These are phyloP conservation scores for Strobilomyces dryophilus DNA, from an alignment of 768 basidiomycete species.

Conservation along the genomic window DNA sequence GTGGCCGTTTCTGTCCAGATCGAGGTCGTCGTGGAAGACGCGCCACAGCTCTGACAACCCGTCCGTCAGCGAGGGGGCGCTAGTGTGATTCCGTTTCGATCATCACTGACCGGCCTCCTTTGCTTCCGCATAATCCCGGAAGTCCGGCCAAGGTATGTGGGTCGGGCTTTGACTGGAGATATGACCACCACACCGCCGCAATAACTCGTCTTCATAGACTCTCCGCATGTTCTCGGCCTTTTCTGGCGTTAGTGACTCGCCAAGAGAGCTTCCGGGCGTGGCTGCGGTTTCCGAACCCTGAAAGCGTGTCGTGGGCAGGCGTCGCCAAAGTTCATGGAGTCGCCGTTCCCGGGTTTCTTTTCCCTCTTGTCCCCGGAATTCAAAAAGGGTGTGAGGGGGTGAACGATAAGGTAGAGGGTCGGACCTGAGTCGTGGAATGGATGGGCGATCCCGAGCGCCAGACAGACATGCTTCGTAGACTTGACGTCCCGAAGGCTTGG, in stretches of 20 bases:
- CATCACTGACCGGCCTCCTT: slow-evolving; percentile 72
- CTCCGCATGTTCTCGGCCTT: slow-evolving; percentile 59
- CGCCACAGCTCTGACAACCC: slow-evolving; percentile 72
- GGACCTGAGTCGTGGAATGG: slow-evolving; percentile 56
- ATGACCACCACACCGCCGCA: slow-evolving; percentile 48
- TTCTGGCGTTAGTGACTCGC: slow-evolving; percentile 40
- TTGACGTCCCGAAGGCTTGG: slow-evolving; percentile 42
- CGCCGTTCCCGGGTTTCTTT: slow-evolving; percentile 55
- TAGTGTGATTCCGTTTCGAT: slow-evolving; percentile 9
- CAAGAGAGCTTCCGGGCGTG: slow-evolving; percentile 10
- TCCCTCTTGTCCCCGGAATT: slow-evolving; percentile 65
- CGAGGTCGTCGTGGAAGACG: slow-evolving; percentile 87
- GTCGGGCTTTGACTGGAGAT: slow-evolving; percentile 37
- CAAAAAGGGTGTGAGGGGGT: slow-evolving; percentile 49
- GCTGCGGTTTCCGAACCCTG: slow-evolving; percentile 24
- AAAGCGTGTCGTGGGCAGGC: slow-evolving; percentile 38
- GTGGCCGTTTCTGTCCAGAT: slow-evolving; percentile 83
- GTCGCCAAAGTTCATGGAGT: slow-evolving; percentile 60
- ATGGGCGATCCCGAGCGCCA: slow-evolving; percentile 51
- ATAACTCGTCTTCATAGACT: slow-evolving; percentile 76
- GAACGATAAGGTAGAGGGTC: slow-evolving; percentile 42
- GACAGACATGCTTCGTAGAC: slow-evolving; percentile 49
- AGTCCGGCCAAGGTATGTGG: slow-evolving; percentile 65
- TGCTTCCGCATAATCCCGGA: slow-evolving; percentile 68
- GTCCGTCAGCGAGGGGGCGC: slow-evolving; percentile 13